Evolutionary conservation across 257 asterid species (phyloP).

Genomic region (Plantago major): DNA sequence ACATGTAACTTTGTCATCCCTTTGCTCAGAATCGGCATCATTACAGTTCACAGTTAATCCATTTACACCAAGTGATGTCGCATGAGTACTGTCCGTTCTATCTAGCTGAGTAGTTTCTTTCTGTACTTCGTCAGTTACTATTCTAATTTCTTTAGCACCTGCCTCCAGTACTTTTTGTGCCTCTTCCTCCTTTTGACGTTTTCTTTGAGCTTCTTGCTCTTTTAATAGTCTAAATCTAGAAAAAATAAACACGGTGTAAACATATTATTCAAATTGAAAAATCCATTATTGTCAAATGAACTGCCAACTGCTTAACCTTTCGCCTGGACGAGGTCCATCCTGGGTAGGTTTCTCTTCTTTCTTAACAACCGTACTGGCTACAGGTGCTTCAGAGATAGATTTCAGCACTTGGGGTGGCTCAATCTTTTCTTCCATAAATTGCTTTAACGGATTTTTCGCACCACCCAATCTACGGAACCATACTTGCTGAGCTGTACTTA

Average conservation of each 20-base stretch:
- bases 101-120: slow-evolving; percentile 26
- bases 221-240: slow-evolving; percentile 83
- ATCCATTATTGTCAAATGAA: slow-evolving; percentile 1
- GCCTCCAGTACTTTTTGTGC: slow-evolving; percentile 47
- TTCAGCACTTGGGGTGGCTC: slow-evolving; percentile 42
- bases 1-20: slow-evolving; percentile 27
- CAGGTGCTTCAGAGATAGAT: slow-evolving; percentile 41
- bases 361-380: slow-evolving; percentile 26
- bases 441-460: slow-evolving; percentile 53
- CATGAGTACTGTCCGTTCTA: slow-evolving; percentile 22
- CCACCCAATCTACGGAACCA: slow-evolving; percentile 95
- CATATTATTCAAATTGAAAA: slow-evolving; percentile 6
- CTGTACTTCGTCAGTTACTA: slow-evolving; percentile 27
- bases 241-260: slow-evolving; percentile 13
- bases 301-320: slow-evolving; percentile 46
- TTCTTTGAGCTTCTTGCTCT: slow-evolving; percentile 78
- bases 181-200: slow-evolving; percentile 66
- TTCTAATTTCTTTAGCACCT: slow-evolving; percentile 26
- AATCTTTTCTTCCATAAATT: slow-evolving; percentile 48
- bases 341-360: slow-evolving; percentile 42
- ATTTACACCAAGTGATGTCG: slow-evolving; percentile 16
- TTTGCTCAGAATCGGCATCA: slow-evolving; percentile 27
- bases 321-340: slow-evolving; percentile 79
- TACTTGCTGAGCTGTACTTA: slow-evolving; percentile 84
- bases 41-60: slow-evolving; percentile 40